Evolutionary conservation across 2,329 filamentous ascomycete genomes (phyloP).

Genomic region (Fusarium sp.): DNA sequence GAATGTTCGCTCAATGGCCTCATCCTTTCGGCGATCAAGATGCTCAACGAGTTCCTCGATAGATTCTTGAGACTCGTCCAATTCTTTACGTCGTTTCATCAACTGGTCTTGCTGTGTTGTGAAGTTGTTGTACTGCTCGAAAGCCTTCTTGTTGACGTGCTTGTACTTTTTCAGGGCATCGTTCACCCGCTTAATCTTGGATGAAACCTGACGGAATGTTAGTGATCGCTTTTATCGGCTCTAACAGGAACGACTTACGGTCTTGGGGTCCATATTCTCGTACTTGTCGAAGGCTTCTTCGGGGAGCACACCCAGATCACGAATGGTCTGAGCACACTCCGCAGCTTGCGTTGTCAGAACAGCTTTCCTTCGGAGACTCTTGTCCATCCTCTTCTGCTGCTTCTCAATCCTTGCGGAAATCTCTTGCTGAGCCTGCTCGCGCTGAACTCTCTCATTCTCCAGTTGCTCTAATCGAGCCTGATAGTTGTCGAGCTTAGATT

Average conservation of each 20-base stretch:
- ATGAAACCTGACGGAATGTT: constrained; percentile 60
- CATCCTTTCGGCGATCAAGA: constrained; percentile 94
- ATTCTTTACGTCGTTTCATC: constrained; percentile 84
- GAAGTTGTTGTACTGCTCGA: constrained; percentile 98
- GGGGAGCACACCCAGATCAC: constrained; percentile 90
- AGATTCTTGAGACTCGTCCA: constrained; percentile 85
- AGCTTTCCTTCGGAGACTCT: constrained; percentile 89
- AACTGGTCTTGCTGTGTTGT: constrained; percentile 91
- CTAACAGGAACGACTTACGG: constrained; percentile 62
- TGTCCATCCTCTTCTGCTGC: constrained; percentile 90
- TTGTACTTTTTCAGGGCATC: constrained; percentile 96
- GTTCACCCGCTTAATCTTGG: constrained; percentile 87
- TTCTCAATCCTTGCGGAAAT: constrained; percentile 83
- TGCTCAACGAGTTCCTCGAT: constrained; percentile 94
- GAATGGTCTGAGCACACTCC: constrained; percentile 88
- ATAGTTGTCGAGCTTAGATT: constrained; percentile 72
- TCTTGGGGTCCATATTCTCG: constrained; percentile 82
- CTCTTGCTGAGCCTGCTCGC: constrained; percentile 79
- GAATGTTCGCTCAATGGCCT: constrained; percentile 98
- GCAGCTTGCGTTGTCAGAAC: constrained; percentile 80
- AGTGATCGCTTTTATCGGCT: constrained; percentile 4
- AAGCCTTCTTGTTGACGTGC: constrained; percentile 99
- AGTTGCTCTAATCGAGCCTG: constrained; percentile 66
- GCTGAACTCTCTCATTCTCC: constrained; percentile 68
- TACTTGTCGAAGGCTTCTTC: constrained; percentile 96